Evolutionary conservation across 768 basidiomycete genomes (phyloP).

Genomic region (Daedaleopsis sinensis): DNA sequence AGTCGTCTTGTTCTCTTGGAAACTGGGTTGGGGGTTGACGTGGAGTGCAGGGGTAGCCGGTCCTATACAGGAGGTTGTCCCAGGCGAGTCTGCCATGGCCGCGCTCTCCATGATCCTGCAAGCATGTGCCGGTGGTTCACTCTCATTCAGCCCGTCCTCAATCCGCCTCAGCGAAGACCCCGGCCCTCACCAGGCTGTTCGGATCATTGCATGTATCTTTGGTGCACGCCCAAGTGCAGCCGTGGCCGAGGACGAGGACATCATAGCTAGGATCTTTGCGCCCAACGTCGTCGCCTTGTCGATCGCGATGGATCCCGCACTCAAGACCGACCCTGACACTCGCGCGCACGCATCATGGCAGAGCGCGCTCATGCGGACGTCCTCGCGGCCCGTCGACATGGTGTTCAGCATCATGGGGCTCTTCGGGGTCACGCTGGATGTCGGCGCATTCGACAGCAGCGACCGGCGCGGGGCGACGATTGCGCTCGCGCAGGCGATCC

Average conservation of each 20-base stretch:
- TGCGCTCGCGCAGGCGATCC: constrained; percentile 10
- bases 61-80: not conserved
- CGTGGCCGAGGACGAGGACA: too few species aligned
- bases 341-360: not conserved
- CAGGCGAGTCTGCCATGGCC: not conserved
- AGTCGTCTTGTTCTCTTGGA: constrained; percentile 3
- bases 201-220: not conserved
- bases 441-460: not conserved
- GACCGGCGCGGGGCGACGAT: constrained; percentile 13
- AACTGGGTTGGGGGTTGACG: not conserved
- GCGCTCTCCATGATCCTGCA: not conserved
- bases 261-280: too few species aligned
- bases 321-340: not conserved
- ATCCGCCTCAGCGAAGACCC: not conserved
- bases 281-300: not conserved
- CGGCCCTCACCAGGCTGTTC: not conserved
- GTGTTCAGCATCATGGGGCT: constrained; percentile 20
- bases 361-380: constrained; percentile 17
- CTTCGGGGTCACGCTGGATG: constrained; percentile 9
- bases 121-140: too few species aligned
- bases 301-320: not conserved
- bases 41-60: not conserved
- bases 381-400: constrained; percentile 17
- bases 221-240: too few species aligned
- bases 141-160: not conserved